A percentile compares a stretch with the other conserved stretches of the same genome.
These are phyloP conservation scores for Aspergillus cejpii DNA, from an alignment of 2,329 filamentous ascomycete species.

Conservation along the genomic window DNA sequence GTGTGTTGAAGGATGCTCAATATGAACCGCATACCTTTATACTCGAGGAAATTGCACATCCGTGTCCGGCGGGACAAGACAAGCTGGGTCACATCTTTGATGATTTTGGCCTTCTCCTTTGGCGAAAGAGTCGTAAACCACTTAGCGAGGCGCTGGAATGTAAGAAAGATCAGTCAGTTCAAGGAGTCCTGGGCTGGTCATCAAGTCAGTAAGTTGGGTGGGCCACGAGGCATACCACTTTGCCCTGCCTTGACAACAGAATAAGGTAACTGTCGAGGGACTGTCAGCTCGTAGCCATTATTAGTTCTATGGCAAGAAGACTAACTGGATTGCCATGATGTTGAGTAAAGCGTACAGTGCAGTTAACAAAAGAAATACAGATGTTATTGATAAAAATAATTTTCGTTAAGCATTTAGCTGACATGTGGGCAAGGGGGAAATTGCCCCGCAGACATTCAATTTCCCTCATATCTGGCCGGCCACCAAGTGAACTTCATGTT, in stretches of 20 bases:
- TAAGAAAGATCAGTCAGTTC: constrained; percentile 25
- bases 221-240: constrained; percentile 69
- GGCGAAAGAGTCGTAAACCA: constrained; percentile 98
- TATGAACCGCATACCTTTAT: constrained; percentile 66
- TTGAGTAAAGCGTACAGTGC: constrained; percentile 2
- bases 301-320: not conserved
- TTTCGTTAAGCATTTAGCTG: too few relatives aligned
- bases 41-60: constrained; percentile 99
- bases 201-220: constrained; percentile 30
- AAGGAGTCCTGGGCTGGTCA: constrained; percentile 15
- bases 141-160: constrained; percentile 81
- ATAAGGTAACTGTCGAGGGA: constrained; percentile 76
- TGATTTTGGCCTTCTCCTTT: constrained; percentile 98
- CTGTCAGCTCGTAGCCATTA: constrained; percentile 15
- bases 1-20: not conserved
- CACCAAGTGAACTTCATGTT: too few relatives aligned
- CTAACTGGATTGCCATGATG: constrained; percentile 35
- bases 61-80: constrained; percentile 91
- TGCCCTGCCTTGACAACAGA: constrained; percentile 93
- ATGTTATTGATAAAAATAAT: not conserved
- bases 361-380: not conserved
- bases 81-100: constrained; percentile 98
- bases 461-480: too few relatives aligned
- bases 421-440: not conserved
- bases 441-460: not conserved